Percentiles rank a stretch among this genome's conserved stretches.
Conservation (phyloP, 352 stramenopile species). For the Pythium brachiatum region DNA sequence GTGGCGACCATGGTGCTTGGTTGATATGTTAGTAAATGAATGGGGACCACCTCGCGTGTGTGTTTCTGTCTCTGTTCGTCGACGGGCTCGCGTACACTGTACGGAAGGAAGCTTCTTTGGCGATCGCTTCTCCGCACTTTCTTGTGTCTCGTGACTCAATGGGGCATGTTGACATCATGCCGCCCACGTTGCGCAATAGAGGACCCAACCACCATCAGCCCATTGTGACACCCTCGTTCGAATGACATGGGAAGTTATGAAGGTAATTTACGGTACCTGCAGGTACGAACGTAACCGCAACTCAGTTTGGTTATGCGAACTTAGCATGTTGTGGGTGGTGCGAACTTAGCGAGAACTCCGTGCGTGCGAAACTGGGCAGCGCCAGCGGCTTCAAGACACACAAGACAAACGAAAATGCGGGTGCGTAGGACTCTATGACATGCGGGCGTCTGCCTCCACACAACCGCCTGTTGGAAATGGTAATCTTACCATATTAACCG, state of each 20-base stretch:
- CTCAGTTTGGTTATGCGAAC: background rate
- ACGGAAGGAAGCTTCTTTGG: background rate
- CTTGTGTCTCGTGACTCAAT: conserved; percentile 22
- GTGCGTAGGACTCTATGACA: background rate
- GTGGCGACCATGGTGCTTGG: conserved; percentile 38
- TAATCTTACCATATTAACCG: background rate
- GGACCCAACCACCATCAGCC: no score
- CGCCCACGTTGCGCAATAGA: conserved; percentile 26
- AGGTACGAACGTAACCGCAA: no score
- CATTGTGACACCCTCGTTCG: background rate
- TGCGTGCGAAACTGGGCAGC: background rate
- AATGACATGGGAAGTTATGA: background rate
- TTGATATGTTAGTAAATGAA: background rate
- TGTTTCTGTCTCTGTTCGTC: background rate
- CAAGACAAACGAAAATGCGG: conserved; percentile 14
- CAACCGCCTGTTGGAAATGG: background rate
- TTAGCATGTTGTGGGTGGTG: background rate
- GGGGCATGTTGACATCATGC: conserved; percentile 27
- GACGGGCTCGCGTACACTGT: background rate
- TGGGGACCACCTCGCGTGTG: background rate
- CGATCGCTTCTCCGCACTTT: conserved; percentile 28
- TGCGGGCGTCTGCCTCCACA: background rate
- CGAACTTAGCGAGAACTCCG: conserved; percentile 2
- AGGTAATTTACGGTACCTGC: background rate
- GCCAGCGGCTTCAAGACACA: conserved; percentile 20